These are phyloP conservation scores for Arthrobotrys pseudoclavata DNA, from an alignment of 2,329 filamentous ascomycete genomes.

Conservation along the genomic window DNA sequence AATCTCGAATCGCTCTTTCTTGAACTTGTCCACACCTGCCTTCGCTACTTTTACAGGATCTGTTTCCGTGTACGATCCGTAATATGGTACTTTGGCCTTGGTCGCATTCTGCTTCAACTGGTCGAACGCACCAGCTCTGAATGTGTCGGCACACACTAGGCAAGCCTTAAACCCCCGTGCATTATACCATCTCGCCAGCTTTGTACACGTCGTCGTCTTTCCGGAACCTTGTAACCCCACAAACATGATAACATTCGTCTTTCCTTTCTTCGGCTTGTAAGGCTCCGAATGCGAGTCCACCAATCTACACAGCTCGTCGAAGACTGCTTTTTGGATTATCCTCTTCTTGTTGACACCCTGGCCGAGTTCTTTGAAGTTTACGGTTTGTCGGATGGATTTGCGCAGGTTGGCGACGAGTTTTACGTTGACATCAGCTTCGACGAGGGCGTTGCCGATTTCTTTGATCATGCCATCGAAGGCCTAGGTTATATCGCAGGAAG, in stretches of 20 bases:
- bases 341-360: constrained; percentile 97
- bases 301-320: constrained; percentile 93
- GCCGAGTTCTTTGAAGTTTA: constrained; percentile 95
- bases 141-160: constrained; percentile 96
- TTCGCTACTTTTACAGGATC: constrained; percentile 92
- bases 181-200: constrained; percentile 94
- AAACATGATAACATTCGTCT: constrained; percentile 98
- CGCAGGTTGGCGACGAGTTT: constrained; percentile 90
- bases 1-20: constrained; percentile 97
- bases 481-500: constrained; percentile 67
- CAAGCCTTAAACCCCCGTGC: constrained; percentile 92
- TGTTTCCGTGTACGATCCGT: constrained; percentile 94
- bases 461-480: constrained; percentile 98
- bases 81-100: constrained; percentile 99
- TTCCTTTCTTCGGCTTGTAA: constrained; percentile 97
- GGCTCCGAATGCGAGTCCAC: constrained; percentile 95
- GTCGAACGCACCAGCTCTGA: constrained; percentile 97
- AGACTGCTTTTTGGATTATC: constrained; percentile 96
- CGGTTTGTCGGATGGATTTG: constrained; percentile 88
- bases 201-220: constrained; percentile 98
- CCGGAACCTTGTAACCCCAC: constrained; percentile 97
- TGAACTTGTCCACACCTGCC: constrained; percentile 99
- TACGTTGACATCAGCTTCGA: constrained; percentile 98
- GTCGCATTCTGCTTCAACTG: constrained; percentile 99
- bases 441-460: constrained; percentile 93